Evolutionary conservation across 2,329 filamentous ascomycete species (phyloP).

Genomic region (Colletotrichum destructivum): DNA sequence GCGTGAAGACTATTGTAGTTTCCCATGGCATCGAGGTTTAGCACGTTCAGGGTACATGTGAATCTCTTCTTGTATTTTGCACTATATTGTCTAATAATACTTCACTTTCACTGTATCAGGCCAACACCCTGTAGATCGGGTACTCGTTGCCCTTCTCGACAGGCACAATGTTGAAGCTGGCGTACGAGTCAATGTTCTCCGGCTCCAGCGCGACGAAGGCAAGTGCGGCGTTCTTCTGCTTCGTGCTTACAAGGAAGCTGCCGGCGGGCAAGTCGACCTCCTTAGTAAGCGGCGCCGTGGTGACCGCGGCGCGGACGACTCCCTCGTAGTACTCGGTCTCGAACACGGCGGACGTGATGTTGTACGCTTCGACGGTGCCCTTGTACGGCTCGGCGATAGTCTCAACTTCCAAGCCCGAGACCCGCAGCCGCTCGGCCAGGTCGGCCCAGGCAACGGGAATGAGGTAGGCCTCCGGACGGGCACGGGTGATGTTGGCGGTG

Average conservation of each 20-base stretch:
- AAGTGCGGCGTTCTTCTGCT: constrained; percentile 51
- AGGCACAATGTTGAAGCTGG: constrained; percentile 50
- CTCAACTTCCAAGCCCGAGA: constrained; percentile 48
- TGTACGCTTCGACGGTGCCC: constrained; percentile 49
- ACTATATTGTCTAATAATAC: not conserved
- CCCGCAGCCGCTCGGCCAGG: constrained; percentile 47
- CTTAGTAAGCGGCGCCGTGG: constrained; percentile 41
- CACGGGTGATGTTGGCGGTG: constrained; percentile 49
- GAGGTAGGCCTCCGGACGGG: constrained; percentile 50
- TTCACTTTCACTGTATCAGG: not conserved
- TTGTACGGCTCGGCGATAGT: constrained; percentile 45
- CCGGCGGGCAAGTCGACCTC: constrained; percentile 48
- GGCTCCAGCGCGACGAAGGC: constrained; percentile 51
- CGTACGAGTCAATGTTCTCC: constrained; percentile 54
- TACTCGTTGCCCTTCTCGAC: constrained; percentile 50
- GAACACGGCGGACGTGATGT: constrained; percentile 46
- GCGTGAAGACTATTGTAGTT: not conserved
- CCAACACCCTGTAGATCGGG: constrained; percentile 48
- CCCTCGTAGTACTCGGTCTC: constrained; percentile 50
- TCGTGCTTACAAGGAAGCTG: constrained; percentile 51
- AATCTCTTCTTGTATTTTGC: not conserved
- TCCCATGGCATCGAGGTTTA: too few species aligned
- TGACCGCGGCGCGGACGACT: constrained; percentile 45
- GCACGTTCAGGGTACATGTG: too few species aligned
- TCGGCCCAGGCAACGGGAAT: constrained; percentile 50